Base-by-base conservation (phyloP, 306 rosid species). In the Trifolium dubium region DNA sequence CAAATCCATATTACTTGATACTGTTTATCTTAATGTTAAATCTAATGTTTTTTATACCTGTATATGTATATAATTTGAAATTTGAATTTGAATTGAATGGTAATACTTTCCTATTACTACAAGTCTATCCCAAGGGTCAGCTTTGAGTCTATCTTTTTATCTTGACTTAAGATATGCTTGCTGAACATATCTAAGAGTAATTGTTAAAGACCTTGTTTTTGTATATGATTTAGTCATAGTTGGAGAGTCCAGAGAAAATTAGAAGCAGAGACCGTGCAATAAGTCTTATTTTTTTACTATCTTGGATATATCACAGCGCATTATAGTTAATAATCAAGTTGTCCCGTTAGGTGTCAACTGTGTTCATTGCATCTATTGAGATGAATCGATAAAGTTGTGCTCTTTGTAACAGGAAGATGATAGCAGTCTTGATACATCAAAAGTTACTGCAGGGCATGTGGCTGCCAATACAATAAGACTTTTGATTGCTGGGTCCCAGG, bases 401-500 rank as follows among this genome's bases (percentile, higher is more conserved):
- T 58, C 39, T 60, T 44, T 72, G 50, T 51, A 69, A 80, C 88
- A 93, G 98, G 98, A 93, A 77, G 98, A 89, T 84, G 96, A 87
- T 64, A 77, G 80, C 74, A 83, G 75, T 74, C 54, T 73, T 3
- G 98, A 93, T 82, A 79, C 85, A 30, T 84, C 79, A 59, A 93
- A 85, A 84, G 83, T 89, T 78, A 88, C 83, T 10, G 87, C 88
- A 15, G 95, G 96, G 70, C 97, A 93, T 75, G 90, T 93, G 76
- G 96, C 94, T 85, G 98, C 98, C 60, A 91, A 93, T 81, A 86
- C 97, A 14, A 85, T 93, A 75, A 88, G 97, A 84, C 96, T 93
- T 78, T 79, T 93, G 84, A 93, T 93, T 78, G 98, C 97, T 72
- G 98, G 98, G 74, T 89, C 97, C 54, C 98, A 93, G 76, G 98